A percentile compares a stretch with the other conserved stretches of the same genome.
phyloP scores from a whole-genome alignment of 139 green algal genomes.

The Parachlorella kessleri region DNA sequence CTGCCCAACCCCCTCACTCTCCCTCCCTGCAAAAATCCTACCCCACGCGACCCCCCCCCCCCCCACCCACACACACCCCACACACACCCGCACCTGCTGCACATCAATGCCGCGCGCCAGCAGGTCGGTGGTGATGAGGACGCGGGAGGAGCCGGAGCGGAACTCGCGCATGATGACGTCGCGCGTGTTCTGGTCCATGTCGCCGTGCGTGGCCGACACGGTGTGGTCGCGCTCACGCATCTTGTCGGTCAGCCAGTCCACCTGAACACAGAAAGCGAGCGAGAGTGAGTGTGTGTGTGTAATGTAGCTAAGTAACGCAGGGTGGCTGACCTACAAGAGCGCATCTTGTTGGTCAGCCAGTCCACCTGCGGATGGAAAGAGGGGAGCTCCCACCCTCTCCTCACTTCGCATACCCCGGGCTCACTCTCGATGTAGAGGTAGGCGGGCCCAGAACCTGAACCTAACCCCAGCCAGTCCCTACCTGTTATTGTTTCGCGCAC shows the following conservation, averaged over 20 bases:
- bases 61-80: background rate
- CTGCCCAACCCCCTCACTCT: no score
- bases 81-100: slow-evolving; percentile 90
- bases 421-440: no score
- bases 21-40: no score
- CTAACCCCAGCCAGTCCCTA: no score
- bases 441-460: no score
- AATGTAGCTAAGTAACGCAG: no score
- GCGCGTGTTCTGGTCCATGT: slow-evolving; percentile 99
- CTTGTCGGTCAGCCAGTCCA: slow-evolving; percentile 99
- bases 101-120: slow-evolving; percentile 99
- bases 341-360: slow-evolving; percentile 99
- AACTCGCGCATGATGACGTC: slow-evolving; percentile 99
- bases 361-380: slow-evolving; percentile 76
- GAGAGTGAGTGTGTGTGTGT: background rate
- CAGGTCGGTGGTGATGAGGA: slow-evolving; percentile 99
- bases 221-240: slow-evolving; percentile 99
- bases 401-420: no score
- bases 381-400: no score
- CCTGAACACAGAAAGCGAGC: slow-evolving; percentile 47
- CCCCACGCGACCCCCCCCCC: no score
- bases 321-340: no score
- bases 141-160: slow-evolving; percentile 96
- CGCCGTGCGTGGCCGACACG: slow-evolving; percentile 98
- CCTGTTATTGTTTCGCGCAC: no score